These are phyloP conservation scores for Prunus padus DNA, from an alignment of 306 rosid genomes.

Conservation along the genomic window DNA sequence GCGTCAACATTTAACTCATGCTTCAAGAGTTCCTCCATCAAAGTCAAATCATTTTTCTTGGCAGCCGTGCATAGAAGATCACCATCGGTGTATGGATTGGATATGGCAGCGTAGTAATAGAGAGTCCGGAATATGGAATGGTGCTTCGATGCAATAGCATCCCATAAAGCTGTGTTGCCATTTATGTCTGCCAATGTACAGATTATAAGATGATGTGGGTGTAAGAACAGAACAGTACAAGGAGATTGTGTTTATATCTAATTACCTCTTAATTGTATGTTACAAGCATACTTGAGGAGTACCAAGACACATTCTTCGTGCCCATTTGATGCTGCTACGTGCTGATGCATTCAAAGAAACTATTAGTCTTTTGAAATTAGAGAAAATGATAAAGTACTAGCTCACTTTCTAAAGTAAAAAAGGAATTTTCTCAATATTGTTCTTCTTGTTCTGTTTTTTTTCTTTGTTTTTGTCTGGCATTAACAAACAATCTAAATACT, in stretches of 20 bases:
- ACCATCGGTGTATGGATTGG: conserved; percentile 51
- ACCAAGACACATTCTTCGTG: conserved; percentile 70
- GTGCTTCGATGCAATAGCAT: conserved; percentile 63
- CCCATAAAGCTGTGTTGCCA: conserved; percentile 81
- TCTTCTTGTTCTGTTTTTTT: background rate
- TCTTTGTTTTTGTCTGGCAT: background rate
- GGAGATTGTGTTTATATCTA: no score
- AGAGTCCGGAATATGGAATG: conserved; percentile 64
- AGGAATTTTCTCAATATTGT: background rate
- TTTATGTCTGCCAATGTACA: conserved; percentile 47
- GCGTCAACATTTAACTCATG: conserved; percentile 66
- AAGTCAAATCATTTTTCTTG: conserved; percentile 42
- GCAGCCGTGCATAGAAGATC: conserved; percentile 66
- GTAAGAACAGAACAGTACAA: background rate
- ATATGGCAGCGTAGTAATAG: conserved; percentile 43
- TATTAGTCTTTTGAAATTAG: background rate
- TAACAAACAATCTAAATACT: background rate
- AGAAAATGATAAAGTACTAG: background rate
- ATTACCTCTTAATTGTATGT: conserved; percentile 58
- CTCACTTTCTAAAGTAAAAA: background rate
- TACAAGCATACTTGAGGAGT: conserved; percentile 62
- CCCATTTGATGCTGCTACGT: conserved; percentile 74
- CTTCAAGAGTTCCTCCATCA: conserved; percentile 59
- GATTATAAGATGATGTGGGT: background rate
- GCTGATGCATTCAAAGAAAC: conserved; percentile 43